These are phyloP conservation scores for Tremellales sp. DNA, from an alignment of 1,284 basidiomycete genomes.

Conservation along the genomic window DNA sequence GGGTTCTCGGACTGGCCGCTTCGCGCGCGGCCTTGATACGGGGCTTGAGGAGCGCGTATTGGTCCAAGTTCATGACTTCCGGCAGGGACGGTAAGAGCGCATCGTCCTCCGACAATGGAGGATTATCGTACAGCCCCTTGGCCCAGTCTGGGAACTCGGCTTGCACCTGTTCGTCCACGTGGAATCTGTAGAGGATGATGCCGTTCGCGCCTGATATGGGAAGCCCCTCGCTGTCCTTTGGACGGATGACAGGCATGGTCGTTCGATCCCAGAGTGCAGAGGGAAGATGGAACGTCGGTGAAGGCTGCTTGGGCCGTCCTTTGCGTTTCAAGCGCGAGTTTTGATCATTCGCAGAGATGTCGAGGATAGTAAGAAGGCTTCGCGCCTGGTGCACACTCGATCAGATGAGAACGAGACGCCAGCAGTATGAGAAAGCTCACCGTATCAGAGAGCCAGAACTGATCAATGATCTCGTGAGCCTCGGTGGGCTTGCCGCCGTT, in stretches of 20 bases:
- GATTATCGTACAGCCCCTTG: constrained; percentile 41
- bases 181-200: constrained; percentile 43
- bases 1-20: constrained; percentile 9
- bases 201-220: constrained; percentile 31
- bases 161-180: constrained; percentile 40
- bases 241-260: constrained; percentile 30
- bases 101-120: constrained; percentile 40
- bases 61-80: constrained; percentile 31
- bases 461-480: constrained; percentile 45
- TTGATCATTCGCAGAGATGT: constrained; percentile 35
- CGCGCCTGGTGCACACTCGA: constrained; percentile 21
- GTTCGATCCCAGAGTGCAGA: constrained; percentile 36
- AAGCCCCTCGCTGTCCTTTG: constrained; percentile 36
- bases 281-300: constrained; percentile 45
- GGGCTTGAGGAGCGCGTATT: constrained; percentile 27
- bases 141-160: constrained; percentile 41
- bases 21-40: constrained; percentile 20
- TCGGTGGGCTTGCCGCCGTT: constrained; percentile 23
- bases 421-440: constrained; percentile 14
- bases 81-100: constrained; percentile 22
- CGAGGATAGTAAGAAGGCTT: constrained; percentile 32
- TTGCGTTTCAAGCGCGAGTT: constrained; percentile 28
- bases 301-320: constrained; percentile 42
- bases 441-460: constrained; percentile 37
- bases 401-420: not conserved